These are phyloP conservation scores for Myriosclerotinia curreyana DNA, from an alignment of 2,329 filamentous ascomycete genomes.

Conservation along the genomic window DNA sequence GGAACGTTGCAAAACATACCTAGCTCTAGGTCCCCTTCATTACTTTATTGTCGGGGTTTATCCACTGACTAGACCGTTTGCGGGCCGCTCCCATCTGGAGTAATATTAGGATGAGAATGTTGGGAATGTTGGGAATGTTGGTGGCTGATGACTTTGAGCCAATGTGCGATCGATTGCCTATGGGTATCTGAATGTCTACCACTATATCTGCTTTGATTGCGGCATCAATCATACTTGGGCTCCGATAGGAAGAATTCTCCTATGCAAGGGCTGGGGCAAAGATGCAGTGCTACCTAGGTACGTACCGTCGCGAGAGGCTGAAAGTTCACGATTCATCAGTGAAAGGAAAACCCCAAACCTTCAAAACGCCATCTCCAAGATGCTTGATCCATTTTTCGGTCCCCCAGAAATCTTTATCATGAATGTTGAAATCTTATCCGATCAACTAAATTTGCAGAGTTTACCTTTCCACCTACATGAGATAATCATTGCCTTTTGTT, in stretches of 20 bases:
- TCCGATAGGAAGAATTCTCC: background rate
- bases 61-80: background rate
- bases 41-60: background rate
- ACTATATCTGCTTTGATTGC: background rate
- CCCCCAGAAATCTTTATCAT: background rate
- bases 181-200: background rate
- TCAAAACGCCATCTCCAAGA: background rate
- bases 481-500: constrained; percentile 58
- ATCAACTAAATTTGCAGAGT: constrained; percentile 42
- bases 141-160: no score
- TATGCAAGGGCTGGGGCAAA: background rate
- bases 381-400: background rate
- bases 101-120: background rate
- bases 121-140: no score
- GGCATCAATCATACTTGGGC: background rate
- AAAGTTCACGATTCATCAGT: no score
- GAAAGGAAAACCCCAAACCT: background rate
- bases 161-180: no score
- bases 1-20: no score
- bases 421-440: background rate
- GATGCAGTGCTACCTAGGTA: no score
- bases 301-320: no score
- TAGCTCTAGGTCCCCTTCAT: background rate
- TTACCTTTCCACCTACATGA: constrained; percentile 76
- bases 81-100: background rate